Evolutionary conservation across 2,329 filamentous ascomycete genomes (phyloP).

Genomic region (Alternaria conjuncta): DNA sequence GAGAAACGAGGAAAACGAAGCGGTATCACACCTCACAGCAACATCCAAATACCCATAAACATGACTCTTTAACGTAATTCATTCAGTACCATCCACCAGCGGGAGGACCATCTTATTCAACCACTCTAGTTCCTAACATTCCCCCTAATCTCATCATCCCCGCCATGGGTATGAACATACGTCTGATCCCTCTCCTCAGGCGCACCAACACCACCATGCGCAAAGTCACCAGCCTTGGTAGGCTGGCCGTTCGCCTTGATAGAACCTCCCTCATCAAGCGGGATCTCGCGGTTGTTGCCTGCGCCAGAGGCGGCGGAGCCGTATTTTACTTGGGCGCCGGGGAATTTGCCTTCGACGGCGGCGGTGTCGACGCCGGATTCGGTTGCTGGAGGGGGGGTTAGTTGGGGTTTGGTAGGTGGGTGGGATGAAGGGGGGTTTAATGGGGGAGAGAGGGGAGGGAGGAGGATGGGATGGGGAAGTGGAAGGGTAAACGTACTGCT

Average conservation of each 20-base stretch:
- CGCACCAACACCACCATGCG: conserved; percentile 53
- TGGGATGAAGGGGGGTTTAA: no score
- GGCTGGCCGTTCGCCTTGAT: conserved; percentile 50
- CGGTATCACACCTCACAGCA: no score
- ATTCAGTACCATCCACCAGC: no score
- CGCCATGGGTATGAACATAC: conserved; percentile 48
- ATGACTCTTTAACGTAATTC: no score
- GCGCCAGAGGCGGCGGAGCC: conserved; percentile 53
- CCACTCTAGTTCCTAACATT: conserved; percentile 50
- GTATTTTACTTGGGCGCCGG: conserved; percentile 52
- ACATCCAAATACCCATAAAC: no score
- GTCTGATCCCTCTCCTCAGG: conserved; percentile 54
- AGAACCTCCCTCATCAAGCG: conserved; percentile 54
- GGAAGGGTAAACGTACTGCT: conserved; percentile 42
- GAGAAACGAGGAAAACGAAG: no score
- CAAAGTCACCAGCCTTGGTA: conserved; percentile 57
- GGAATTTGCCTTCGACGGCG: conserved; percentile 49
- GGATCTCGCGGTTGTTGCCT: conserved; percentile 57
- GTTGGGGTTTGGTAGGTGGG: neutral
- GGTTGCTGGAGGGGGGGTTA: conserved; percentile 37
- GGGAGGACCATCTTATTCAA: no score
- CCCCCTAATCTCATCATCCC: conserved; percentile 49
- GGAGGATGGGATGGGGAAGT: neutral
- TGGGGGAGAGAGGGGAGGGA: no score
- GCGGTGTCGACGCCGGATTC: conserved; percentile 58